These are phyloP conservation scores for Pythium chondricola DNA, from an alignment of 352 stramenopile species.

Conservation along the genomic window DNA sequence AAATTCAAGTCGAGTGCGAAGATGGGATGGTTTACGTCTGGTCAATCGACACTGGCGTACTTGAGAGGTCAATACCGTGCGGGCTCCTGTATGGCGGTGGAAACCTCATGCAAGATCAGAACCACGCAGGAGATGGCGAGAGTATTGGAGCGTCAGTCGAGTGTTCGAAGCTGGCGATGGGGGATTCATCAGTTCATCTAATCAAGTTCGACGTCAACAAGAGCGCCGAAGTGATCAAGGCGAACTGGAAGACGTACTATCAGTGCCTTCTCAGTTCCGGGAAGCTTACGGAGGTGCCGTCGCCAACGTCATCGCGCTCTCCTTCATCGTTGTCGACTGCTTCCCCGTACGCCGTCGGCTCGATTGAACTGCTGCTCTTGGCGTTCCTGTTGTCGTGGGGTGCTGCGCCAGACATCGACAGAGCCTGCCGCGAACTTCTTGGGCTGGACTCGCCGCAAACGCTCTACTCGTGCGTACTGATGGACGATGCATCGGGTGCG, in stretches of 20 bases:
- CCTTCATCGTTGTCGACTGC: not conserved
- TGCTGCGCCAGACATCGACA: constrained; percentile 59
- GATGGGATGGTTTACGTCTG: constrained; percentile 78
- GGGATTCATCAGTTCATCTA: constrained; percentile 46
- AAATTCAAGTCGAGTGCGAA: constrained; percentile 62
- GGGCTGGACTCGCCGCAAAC: constrained; percentile 42
- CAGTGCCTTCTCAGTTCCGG: constrained; percentile 19
- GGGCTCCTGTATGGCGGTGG: constrained; percentile 49
- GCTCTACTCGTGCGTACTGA: constrained; percentile 63
- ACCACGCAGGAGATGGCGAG: not conserved
- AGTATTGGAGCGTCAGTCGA: constrained; percentile 22
- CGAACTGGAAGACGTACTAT: constrained; percentile 63
- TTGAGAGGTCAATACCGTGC: constrained; percentile 55
- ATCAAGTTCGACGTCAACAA: constrained; percentile 60
- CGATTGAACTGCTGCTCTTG: constrained; percentile 62
- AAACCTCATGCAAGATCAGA: constrained; percentile 19
- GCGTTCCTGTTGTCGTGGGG: constrained; percentile 77
- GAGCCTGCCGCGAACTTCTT: constrained; percentile 43
- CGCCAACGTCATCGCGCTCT: not conserved
- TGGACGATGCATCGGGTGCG: constrained; percentile 43
- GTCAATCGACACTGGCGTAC: constrained; percentile 66
- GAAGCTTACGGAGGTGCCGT: not conserved
- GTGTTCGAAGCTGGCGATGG: constrained; percentile 46
- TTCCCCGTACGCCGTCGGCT: constrained; percentile 60
- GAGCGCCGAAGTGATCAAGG: constrained; percentile 63